phyloP scores from a whole-genome alignment of 345 rosid genomes.

The Bruguiera gymnorhiza region DNA sequence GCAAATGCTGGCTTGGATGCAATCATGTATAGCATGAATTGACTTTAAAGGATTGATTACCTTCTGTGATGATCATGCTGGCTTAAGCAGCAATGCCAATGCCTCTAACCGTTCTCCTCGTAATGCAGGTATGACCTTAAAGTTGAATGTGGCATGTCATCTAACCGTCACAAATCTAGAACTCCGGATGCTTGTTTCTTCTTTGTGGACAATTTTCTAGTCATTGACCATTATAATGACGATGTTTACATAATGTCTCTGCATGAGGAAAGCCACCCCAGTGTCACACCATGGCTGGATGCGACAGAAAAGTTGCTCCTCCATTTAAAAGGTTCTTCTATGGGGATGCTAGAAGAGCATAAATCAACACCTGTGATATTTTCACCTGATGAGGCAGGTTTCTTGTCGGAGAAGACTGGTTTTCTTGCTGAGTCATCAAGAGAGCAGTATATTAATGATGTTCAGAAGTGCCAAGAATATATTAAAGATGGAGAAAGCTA shows the following conservation, averaged over 20 bases:
- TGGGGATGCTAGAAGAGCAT: constrained; percentile 28
- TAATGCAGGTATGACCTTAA: constrained; percentile 75
- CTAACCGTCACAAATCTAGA: constrained; percentile 67
- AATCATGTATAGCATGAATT: too few relatives aligned
- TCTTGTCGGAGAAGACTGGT: too few relatives aligned
- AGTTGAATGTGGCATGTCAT: constrained; percentile 74
- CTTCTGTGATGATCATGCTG: too few relatives aligned
- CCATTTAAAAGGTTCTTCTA: constrained; percentile 33
- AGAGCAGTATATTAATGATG: constrained; percentile 62
- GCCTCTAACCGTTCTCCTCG: constrained; percentile 11
- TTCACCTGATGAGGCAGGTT: constrained; percentile 30
- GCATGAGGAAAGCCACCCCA: constrained; percentile 36
- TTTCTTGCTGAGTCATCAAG: constrained; percentile 62
- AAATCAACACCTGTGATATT: constrained; percentile 16
- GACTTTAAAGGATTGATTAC: too few relatives aligned
- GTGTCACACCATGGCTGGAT: constrained; percentile 52
- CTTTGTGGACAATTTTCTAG: constrained; percentile 74
- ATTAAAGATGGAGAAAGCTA: constrained; percentile 98
- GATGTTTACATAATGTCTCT: constrained; percentile 73
- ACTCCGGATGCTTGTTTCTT: constrained; percentile 94
- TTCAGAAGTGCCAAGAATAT: constrained; percentile 61
- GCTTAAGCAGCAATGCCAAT: too few relatives aligned
- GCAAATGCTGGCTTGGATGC: too few relatives aligned
- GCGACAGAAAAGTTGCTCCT: constrained; percentile 61
- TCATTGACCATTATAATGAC: constrained; percentile 63